Conservation (phyloP, 176 grass and related monocot species). For the Olyra latifolia region DNA sequence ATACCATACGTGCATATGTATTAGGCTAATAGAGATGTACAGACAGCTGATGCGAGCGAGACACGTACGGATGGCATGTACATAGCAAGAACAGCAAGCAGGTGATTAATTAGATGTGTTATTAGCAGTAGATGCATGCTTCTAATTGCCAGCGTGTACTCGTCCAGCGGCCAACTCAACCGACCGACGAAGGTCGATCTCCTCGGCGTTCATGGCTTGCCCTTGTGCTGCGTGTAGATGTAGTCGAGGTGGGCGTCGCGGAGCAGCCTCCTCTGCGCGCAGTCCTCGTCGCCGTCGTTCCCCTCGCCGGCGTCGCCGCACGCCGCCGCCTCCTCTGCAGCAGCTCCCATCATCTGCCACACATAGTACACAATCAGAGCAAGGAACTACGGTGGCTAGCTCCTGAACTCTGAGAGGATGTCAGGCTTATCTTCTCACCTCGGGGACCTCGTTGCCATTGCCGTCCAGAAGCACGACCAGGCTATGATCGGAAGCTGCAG, state of each 20-base stretch:
- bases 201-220: constrained; percentile 33
- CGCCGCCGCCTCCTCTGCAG: neutral
- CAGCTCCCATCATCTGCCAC: neutral
- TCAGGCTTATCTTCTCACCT: neutral
- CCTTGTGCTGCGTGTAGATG: constrained; percentile 76
- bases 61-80: neutral
- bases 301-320: constrained; percentile 16
- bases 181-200: neutral
- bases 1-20: neutral
- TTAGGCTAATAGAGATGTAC: constrained; percentile 17
- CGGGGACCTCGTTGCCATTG: neutral
- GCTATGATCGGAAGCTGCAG: too few relatives aligned
- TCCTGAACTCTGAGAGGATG: too few relatives aligned
- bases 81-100: neutral
- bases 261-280: constrained; percentile 56
- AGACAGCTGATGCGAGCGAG: neutral
- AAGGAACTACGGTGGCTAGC: too few relatives aligned
- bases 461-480: neutral
- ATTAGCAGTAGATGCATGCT: neutral
- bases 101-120: neutral
- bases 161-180: neutral
- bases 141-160: neutral
- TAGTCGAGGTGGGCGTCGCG: constrained; percentile 67
- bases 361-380: neutral
- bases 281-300: neutral